Evolutionary conservation across 345 rosid genomes (phyloP).

Genomic region (Trapa incisa): DNA sequence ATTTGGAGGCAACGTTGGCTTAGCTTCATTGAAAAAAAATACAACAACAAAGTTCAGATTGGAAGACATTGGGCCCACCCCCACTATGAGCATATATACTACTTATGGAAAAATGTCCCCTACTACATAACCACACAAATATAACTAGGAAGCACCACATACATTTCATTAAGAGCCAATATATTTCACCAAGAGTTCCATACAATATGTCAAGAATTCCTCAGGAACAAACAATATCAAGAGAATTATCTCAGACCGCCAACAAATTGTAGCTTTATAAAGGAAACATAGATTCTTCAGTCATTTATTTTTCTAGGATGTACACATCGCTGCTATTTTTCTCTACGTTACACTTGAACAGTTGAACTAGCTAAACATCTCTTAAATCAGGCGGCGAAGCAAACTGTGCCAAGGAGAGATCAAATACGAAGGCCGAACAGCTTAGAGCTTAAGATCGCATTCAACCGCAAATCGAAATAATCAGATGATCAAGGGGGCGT

Average conservation of each 20-base stretch:
- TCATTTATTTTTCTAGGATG: not conserved
- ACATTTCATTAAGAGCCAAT: not conserved
- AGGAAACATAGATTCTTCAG: not conserved
- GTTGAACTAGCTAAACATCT: too few species aligned
- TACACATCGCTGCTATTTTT: too few species aligned
- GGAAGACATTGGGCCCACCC: not conserved
- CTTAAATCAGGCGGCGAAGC: not conserved
- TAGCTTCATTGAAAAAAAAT: conserved; percentile 35
- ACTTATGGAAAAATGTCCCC: too few species aligned
- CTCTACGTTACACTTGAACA: too few species aligned
- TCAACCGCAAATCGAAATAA: not conserved
- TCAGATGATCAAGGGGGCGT: not conserved
- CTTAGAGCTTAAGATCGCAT: not conserved
- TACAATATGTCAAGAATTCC: not conserved
- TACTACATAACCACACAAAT: not conserved
- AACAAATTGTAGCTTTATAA: not conserved
- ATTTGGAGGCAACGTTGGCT: conserved; percentile 67
- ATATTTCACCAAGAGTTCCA: not conserved
- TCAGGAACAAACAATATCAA: not conserved
- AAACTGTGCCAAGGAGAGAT: not conserved
- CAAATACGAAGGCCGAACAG: not conserved
- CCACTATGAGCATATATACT: too few species aligned
- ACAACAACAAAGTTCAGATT: conserved; percentile 6
- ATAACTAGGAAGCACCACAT: not conserved
- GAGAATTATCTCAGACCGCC: not conserved